Base-by-base conservation (phyloP, 257 asterid genomes). In the Oldenlandia corymbosa region DNA sequence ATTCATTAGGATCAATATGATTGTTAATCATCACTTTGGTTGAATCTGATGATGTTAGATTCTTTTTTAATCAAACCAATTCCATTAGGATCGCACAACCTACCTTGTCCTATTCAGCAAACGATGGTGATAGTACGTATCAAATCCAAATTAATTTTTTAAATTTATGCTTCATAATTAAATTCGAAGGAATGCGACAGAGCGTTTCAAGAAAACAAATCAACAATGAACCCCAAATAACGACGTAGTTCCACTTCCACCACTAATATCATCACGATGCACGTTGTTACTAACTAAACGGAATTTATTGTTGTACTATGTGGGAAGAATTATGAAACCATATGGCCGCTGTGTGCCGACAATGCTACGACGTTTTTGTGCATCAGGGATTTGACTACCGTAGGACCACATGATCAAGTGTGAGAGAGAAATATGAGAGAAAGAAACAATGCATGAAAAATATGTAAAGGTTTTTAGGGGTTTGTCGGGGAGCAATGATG, bases 401-500 rank as follows among this genome's bases (percentile, higher is more conserved):
- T n/a, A n/a, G 55, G 63, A 66, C 53, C 54, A 53, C 53, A 41
- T 23, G 55, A 31, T 46, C 58, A 17, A 43, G 43, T 18, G 32
- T 23, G 41, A 31, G 47, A 17, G 3, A 45, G 34, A 34, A 4
- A 34, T 34, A 3, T 34, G 39, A 34, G 39, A 9, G 9, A 34
- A 9, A 34, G 39, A 34, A 34, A 34, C 4, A 34, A 34, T 4
- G 9, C 4, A 30, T 2, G 23, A 30, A 21, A 18, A 20, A 58
- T 27, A 52, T 27, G 31, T n/a, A n/a, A n/a, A 28, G 24, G 49
- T 32, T 66, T 21, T 28, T n/a, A n/a, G n/a, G 39, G 9, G 54
- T 52, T 64, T 67, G 84, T 76, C 79, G 81, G 84, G 75, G 6
- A 34, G n/a, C 60, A 70, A 69, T 63, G 65, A 55, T 23, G 72